Evolutionary conservation across 331 rosid genomes (phyloP), one percentile per base, ranked within the genome.

Genomic region (Quercus phellos): DNA sequence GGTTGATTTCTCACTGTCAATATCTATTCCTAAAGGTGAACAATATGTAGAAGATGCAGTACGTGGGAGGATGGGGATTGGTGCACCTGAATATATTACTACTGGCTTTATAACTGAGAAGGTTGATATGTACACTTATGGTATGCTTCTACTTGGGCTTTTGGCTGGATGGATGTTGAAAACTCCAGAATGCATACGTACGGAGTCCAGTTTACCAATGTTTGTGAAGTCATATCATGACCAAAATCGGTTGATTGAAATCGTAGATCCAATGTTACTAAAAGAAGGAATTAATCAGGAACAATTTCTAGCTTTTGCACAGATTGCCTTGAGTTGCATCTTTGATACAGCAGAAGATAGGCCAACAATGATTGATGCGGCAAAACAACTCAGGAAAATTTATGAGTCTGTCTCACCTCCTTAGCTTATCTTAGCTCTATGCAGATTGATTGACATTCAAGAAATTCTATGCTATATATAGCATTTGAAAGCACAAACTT

Each of bases 161-260:
- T 54, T 54, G 56, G 56, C 19, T 4, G 21, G 56, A 53, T 53
- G 56, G 56, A 53, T 16, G 9, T 53, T 53, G 56, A 17, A 16
- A 0, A 4, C 56, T 51, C 16, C 55, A 14, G 1, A 17, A 19
- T 2, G 19, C 58, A 18, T 0, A 0, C 0, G 0, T 19, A 5
- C 19, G 2, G 43, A 1, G 43, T 7, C 43, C 43, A 0, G 0
- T 6, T 2, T 54, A 54, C 58, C 19, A 54, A 0, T 0, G 3
- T 18, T 5, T 1, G 58, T 17, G 22, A 54, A 54, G 58, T 0
- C 10, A 17, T 17, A 53, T 54, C 21, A 17, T 54, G 22, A 54
- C 18, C 58, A 54, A 18, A 35, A 35, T 51, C 10, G 22, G 58
- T 54, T 17, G 58, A 54, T 17, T 54, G 22, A 54, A 54, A 54